A percentile compares a stretch with the other conserved stretches of the same genome.
These are phyloP conservation scores for Kurtzmaniella quercitrusa DNA, from an alignment of 1,139 yeast species.

Conservation along the genomic window DNA sequence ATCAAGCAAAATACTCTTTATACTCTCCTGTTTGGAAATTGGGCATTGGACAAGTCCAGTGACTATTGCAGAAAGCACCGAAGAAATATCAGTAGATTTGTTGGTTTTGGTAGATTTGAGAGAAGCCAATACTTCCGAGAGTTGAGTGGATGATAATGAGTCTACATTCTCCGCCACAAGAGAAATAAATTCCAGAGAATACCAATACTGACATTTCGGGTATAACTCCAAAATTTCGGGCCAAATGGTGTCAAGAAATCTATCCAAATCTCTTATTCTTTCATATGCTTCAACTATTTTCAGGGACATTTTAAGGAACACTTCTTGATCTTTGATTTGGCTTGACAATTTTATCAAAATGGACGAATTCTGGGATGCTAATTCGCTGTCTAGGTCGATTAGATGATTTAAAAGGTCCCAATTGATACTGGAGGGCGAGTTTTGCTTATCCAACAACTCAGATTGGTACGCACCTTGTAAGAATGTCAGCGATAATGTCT, in stretches of 20 bases:
- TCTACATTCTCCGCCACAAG: conserved; percentile 37
- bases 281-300: conserved; percentile 45
- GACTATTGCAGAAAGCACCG: conserved; percentile 33
- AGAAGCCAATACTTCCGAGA: conserved; percentile 20
- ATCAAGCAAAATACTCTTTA: conserved; percentile 12
- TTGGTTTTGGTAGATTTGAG: conserved; percentile 11
- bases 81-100: conserved; percentile 9
- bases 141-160: conserved; percentile 45
- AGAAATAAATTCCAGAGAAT: conserved; percentile 23
- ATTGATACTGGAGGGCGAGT: conserved; percentile 13
- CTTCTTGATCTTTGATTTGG: conserved; percentile 1
- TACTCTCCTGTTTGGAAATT: conserved; percentile 15
- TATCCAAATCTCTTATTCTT: conserved; percentile 55
- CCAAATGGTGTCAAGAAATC: conserved; percentile 48
- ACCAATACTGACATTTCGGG: conserved; percentile 23
- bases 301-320: conserved; percentile 21
- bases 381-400: conserved; percentile 46
- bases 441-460: conserved; percentile 18
- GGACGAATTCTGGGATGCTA: conserved; percentile 40
- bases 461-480: conserved; percentile 29
- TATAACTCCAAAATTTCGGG: conserved; percentile 11
- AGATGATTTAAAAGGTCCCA: conserved; percentile 46
- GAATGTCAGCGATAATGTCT: conserved; percentile 46
- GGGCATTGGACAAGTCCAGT: conserved; percentile 33
- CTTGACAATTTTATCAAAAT: conserved; percentile 18